Evolutionary conservation across 2,329 filamentous ascomycete genomes (phyloP).

Genomic region (Gnomoniopsis smithogilvyi): DNA sequence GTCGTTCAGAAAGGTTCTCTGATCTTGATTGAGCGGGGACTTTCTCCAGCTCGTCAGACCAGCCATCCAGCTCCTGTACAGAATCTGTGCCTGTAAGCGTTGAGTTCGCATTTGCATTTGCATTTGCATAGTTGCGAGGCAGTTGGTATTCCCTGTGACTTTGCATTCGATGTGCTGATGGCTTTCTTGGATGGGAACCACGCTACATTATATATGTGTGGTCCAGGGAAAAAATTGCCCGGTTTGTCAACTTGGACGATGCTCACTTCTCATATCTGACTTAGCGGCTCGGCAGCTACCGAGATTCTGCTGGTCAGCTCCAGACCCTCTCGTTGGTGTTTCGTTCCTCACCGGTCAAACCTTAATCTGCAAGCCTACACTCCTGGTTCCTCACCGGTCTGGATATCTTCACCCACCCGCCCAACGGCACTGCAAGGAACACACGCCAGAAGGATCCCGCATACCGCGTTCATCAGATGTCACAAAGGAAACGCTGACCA

Average conservation of each 20-base stretch:
- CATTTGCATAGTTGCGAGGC: too few relatives aligned
- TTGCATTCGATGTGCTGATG: too few relatives aligned
- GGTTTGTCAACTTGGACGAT: background rate
- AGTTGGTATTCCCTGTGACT: too few relatives aligned
- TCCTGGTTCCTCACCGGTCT: constrained; percentile 14
- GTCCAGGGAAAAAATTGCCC: background rate
- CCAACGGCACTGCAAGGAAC: constrained; percentile 16
- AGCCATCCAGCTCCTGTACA: too few relatives aligned
- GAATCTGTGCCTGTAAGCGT: too few relatives aligned
- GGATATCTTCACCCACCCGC: constrained; percentile 11
- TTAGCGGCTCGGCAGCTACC: constrained; percentile 13
- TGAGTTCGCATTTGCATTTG: too few relatives aligned
- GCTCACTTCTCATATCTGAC: constrained; percentile 3
- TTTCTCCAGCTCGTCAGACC: too few relatives aligned
- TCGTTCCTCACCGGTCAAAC: constrained; percentile 2
- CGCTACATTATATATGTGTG: background rate
- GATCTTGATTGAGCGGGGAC: too few relatives aligned
- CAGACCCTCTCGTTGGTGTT: constrained; percentile 7
- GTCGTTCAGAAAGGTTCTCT: background rate
- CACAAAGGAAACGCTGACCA: constrained; percentile 4
- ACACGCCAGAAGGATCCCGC: background rate
- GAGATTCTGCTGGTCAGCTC: constrained; percentile 6
- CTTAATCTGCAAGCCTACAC: constrained; percentile 2
- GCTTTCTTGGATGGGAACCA: too few relatives aligned
- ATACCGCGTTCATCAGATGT: constrained; percentile 16